Percentiles rank a stretch among this genome's conserved stretches.
Conservation (phyloP, 2,329 filamentous ascomycete species). For the Bipolaris oryzae region DNA sequence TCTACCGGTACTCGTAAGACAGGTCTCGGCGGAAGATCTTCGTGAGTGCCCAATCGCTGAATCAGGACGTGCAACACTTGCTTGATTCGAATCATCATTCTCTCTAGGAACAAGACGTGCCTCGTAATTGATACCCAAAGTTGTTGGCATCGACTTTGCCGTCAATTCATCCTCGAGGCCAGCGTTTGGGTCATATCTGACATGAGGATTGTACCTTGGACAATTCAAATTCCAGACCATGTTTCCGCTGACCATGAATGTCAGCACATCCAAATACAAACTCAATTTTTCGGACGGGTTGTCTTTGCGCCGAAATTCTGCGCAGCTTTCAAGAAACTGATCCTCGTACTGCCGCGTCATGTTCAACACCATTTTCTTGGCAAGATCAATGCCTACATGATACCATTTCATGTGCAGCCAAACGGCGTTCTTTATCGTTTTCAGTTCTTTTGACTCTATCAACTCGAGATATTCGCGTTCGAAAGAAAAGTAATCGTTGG, state of each 20-base stretch:
- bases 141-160: not conserved
- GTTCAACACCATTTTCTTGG: not conserved
- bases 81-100: not conserved
- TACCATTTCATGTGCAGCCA: slow-evolving; percentile 9
- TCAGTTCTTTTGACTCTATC: too few species aligned
- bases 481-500: slow-evolving; percentile 5
- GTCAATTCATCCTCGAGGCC: slow-evolving; percentile 1
- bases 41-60: not conserved
- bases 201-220: slow-evolving; percentile 2
- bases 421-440: not conserved
- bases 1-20: not conserved
- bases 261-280: not conserved
- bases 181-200: slow-evolving; percentile 24
- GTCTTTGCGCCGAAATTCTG: not conserved
- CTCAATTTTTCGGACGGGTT: not conserved
- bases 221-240: slow-evolving; percentile 5
- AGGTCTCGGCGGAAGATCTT: not conserved
- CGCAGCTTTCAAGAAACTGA: not conserved
- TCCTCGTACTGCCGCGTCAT: not conserved
- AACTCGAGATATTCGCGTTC: slow-evolving; percentile 6
- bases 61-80: too few species aligned
- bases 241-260: not conserved
- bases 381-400: not conserved
- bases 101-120: too few species aligned
- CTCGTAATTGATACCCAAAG: not conserved